Evolutionary conservation across 2,329 filamentous ascomycete species (phyloP).

Genomic region (Cercospora sp.): DNA sequence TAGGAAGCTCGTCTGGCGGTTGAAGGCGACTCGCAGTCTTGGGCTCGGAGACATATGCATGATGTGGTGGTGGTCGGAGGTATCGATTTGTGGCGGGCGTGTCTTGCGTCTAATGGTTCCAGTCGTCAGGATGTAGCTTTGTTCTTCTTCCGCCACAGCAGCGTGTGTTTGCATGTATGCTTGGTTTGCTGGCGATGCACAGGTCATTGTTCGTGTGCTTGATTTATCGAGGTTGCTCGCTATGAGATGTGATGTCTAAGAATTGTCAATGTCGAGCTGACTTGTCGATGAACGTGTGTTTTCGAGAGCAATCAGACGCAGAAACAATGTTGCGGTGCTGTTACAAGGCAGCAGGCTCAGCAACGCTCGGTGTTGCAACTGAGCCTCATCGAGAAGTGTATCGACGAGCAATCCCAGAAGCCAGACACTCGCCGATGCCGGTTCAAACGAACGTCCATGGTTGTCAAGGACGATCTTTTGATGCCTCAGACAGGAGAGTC

Average conservation of each 20-base stretch:
- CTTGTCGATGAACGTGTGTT: neutral
- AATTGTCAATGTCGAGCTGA: neutral
- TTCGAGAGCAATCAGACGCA: neutral
- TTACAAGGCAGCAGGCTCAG: conserved; percentile 3
- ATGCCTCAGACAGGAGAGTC: neutral
- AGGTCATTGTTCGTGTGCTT: neutral
- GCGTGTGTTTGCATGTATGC: neutral
- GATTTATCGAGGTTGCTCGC: neutral
- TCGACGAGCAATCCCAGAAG: conserved; percentile 1
- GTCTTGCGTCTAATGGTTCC: neutral
- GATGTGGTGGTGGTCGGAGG: neutral
- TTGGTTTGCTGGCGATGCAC: neutral
- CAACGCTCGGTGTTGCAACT: neutral
- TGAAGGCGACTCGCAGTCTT: conserved; percentile 9
- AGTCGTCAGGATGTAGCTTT: neutral
- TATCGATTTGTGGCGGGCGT: neutral
- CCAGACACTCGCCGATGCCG: neutral
- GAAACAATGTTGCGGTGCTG: neutral
- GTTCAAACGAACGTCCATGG: neutral
- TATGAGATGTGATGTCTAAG: neutral
- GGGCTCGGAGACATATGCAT: neutral
- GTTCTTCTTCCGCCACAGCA: neutral
- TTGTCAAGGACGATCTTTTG: neutral
- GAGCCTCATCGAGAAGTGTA: neutral
- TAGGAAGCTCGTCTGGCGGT: conserved; percentile 3